phyloP scores from a whole-genome alignment of 202 grass and related monocot species.

The Carex arenaria region DNA sequence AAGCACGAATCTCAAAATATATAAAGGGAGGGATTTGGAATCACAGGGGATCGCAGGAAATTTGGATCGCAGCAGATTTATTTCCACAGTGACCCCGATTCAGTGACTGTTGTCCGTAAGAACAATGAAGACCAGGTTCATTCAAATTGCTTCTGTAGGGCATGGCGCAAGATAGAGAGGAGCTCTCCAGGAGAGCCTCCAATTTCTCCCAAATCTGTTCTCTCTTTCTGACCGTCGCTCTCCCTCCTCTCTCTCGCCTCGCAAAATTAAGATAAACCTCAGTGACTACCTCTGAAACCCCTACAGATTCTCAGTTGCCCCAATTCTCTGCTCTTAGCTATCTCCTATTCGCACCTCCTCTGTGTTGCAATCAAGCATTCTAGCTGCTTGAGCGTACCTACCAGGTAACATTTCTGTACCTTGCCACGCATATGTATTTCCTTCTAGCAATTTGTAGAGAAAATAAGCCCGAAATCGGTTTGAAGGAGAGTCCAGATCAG shows the following conservation, averaged over 20 bases:
- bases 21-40: too few relatives aligned
- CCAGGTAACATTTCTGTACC: conserved; percentile 8
- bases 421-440: neutral
- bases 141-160: neutral
- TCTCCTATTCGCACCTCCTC: neutral
- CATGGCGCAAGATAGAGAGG: conserved; percentile 19
- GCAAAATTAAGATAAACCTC: conserved; percentile 16
- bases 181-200: conserved; percentile 18
- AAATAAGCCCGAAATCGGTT: neutral
- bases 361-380: neutral
- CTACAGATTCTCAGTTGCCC: neutral
- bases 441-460: neutral
- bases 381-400: neutral
- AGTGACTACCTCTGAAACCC: conserved; percentile 4
- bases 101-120: neutral
- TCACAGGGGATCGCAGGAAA: too few relatives aligned
- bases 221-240: neutral
- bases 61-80: too few relatives aligned
- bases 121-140: neutral
- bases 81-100: neutral
- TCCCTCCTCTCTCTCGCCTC: neutral
- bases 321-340: neutral
- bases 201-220: conserved; percentile 24
- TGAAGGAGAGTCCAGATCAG: neutral
- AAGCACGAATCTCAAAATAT: too few relatives aligned